A percentile compares a stretch with the other conserved stretches of the same genome.
Evolutionary conservation across 495 filamentous ascomycete species (phyloP).

Genomic region (Geopyxis carbonaria): DNA sequence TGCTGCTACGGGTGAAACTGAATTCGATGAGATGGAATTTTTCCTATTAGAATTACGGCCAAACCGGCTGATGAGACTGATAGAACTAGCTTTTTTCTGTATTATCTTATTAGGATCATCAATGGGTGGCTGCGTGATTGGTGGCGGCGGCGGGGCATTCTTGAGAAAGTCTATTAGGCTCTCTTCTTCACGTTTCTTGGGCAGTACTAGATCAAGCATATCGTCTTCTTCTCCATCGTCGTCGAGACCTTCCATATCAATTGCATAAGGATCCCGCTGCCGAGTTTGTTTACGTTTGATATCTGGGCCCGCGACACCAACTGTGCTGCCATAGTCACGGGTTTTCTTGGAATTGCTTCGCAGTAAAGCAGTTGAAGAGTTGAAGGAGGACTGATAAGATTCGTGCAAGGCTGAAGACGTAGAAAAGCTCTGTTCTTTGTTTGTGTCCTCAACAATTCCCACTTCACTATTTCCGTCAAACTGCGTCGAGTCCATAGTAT

Average conservation of each 20-base stretch:
- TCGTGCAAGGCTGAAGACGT: neutral
- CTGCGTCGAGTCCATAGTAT: conserved; percentile 72
- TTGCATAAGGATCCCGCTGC: conserved; percentile 76
- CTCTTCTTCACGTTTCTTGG: conserved; percentile 39
- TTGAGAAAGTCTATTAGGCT: conserved; percentile 65
- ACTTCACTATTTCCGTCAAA: conserved; percentile 25
- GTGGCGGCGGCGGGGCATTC: conserved; percentile 57
- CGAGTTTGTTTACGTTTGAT: conserved; percentile 55
- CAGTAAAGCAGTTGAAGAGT: conserved; percentile 43
- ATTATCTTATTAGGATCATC: conserved; percentile 25
- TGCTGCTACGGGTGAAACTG: conserved; percentile 5
- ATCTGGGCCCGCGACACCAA: conserved; percentile 1
- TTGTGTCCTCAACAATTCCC: conserved; percentile 1
- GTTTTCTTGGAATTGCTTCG: conserved; percentile 19
- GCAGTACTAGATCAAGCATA: conserved; percentile 21
- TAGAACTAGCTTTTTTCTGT: conserved; percentile 44
- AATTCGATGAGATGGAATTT: conserved; percentile 22
- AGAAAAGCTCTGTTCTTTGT: neutral
- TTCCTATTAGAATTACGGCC: conserved; percentile 28
- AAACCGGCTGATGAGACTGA: conserved; percentile 47
- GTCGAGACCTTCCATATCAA: conserved; percentile 72
- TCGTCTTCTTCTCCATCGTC: conserved; percentile 37
- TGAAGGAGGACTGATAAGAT: conserved; percentile 29
- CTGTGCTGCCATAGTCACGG: conserved; percentile 14
- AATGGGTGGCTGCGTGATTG: conserved; percentile 19